phyloP scores from a whole-genome alignment of 2,329 filamentous ascomycete species.

The Clonostachys rhizophaga region DNA sequence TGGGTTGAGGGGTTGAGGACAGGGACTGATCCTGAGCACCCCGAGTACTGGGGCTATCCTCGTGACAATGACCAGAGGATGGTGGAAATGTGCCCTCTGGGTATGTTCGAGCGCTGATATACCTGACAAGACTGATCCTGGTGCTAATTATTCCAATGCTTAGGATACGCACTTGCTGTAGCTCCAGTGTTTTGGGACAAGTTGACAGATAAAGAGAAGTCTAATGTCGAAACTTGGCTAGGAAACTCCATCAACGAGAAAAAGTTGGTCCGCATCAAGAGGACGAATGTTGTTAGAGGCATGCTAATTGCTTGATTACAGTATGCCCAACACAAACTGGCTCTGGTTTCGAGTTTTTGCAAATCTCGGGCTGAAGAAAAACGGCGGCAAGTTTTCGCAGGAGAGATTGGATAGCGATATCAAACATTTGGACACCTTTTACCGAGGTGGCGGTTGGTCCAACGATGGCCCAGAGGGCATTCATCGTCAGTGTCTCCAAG shows the following conservation, averaged over 20 bases:
- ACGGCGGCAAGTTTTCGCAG: conserved; percentile 67
- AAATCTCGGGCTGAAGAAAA: conserved; percentile 72
- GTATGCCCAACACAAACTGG: conserved; percentile 67
- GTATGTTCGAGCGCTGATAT: conserved; percentile 15
- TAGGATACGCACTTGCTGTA: conserved; percentile 66
- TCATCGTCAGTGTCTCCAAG: conserved; percentile 42
- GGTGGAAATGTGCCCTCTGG: conserved; percentile 81
- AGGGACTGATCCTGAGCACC: conserved; percentile 64
- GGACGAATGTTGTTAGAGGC: no score
- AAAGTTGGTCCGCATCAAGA: conserved; percentile 38
- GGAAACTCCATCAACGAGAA: conserved; percentile 74
- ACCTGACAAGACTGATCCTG: no score
- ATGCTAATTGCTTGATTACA: conserved; percentile 20
- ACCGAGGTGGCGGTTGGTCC: conserved; percentile 77
- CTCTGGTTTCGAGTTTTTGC: conserved; percentile 84
- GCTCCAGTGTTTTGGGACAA: conserved; percentile 63
- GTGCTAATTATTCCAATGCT: no score
- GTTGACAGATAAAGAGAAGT: conserved; percentile 55
- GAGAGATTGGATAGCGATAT: conserved; percentile 70
- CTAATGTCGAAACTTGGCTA: conserved; percentile 67
- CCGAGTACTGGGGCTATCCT: conserved; percentile 75
- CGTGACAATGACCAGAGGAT: conserved; percentile 76
- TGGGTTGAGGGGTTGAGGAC: conserved; percentile 65
- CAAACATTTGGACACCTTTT: conserved; percentile 74
- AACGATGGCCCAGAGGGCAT: conserved; percentile 77